Percentiles rank a stretch among this genome's conserved stretches.
Evolutionary conservation across 1,139 yeast species (phyloP).

Genomic region (Saccharomyces hybrid): DNA sequence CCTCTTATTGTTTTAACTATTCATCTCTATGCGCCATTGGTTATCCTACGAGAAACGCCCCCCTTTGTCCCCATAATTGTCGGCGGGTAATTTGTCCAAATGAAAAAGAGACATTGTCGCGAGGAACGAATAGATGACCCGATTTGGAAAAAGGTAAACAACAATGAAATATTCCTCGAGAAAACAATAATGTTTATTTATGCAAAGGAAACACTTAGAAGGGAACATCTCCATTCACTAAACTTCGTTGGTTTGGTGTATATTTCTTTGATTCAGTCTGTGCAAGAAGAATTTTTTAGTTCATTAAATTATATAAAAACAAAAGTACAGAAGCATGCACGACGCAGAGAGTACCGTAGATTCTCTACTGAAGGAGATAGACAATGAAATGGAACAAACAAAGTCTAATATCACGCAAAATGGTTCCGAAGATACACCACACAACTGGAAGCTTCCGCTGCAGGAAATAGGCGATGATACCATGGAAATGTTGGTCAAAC

Average conservation of each 20-base stretch:
- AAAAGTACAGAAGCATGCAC: background rate
- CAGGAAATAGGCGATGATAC: slow-evolving; percentile 29
- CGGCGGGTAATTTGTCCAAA: background rate
- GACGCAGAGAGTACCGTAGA: slow-evolving; percentile 15
- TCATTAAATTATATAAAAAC: background rate
- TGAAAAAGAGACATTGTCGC: background rate
- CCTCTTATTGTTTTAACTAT: background rate
- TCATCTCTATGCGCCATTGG: background rate
- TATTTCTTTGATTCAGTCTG: background rate
- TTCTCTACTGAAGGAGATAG: slow-evolving; percentile 18
- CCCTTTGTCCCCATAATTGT: background rate
- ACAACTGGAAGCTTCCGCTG: slow-evolving; percentile 11
- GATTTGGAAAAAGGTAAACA: background rate
- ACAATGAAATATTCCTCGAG: background rate
- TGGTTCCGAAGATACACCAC: slow-evolving; percentile 1
- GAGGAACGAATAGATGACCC: background rate
- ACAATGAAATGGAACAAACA: slow-evolving; percentile 13
- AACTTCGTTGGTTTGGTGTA: background rate
- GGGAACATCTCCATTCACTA: background rate
- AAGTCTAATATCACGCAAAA: slow-evolving; percentile 3
- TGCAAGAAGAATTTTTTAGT: background rate
- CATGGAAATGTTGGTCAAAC: slow-evolving; percentile 25
- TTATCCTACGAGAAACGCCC: background rate
- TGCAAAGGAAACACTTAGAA: background rate
- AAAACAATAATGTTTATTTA: background rate